phyloP scores from a whole-genome alignment of 2,329 filamentous ascomycete species.

The Colletotrichum sp. region DNA sequence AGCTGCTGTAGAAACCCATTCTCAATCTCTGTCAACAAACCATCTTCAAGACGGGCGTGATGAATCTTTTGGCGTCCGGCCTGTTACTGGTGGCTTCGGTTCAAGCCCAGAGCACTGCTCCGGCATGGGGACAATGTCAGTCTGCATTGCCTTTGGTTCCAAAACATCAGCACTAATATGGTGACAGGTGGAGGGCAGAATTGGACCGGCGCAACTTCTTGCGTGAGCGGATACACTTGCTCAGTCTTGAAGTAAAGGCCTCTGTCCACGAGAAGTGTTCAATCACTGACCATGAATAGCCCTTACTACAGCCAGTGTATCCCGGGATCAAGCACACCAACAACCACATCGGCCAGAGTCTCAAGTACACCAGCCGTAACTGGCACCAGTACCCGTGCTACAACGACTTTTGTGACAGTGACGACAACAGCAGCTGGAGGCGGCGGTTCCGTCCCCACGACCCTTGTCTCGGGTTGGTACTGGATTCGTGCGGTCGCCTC shows the following conservation, averaged over 20 bases:
- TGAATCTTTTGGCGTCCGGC: background rate
- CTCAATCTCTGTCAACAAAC: background rate
- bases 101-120: background rate
- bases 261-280: background rate
- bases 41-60: background rate
- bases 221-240: constrained; percentile 18
- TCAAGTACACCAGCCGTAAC: background rate
- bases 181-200: constrained; percentile 7
- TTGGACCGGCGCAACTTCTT: constrained; percentile 11
- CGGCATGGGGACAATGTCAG: constrained; percentile 17
- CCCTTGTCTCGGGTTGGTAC: constrained; percentile 55
- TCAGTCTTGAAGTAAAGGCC: constrained; percentile 4
- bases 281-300: background rate
- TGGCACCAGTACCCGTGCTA: constrained; percentile 1
- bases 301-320: constrained; percentile 18
- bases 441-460: constrained; percentile 28
- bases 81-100: background rate
- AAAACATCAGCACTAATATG: background rate
- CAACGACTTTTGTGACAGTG: constrained; percentile 1
- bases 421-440: constrained; percentile 5
- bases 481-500: constrained; percentile 63
- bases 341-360: background rate
- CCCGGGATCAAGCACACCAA: background rate
- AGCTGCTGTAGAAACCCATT: background rate
- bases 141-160: background rate